Base-by-base conservation (phyloP, 768 basidiomycete genomes). In the Tylopilus vinaceipallidus region DNA sequence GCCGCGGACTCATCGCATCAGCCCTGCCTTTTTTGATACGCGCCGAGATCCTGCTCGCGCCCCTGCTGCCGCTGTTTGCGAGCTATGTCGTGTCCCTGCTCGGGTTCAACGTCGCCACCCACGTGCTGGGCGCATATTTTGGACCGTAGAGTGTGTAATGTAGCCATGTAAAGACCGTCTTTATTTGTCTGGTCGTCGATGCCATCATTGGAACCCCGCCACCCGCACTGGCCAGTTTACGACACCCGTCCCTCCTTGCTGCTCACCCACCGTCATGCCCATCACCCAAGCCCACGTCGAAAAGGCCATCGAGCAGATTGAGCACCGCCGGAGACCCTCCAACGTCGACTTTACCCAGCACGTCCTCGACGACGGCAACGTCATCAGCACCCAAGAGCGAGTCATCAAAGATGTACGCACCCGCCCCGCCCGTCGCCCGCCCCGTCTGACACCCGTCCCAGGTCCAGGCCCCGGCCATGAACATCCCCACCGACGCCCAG, bases 391-490 rank as follows among this genome's bases (percentile, higher is more conserved):
- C 11, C 91, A 92, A 62, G 95, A 98, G 70, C 82, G 95, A 58
- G 91, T 97, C 39, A 83, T 98, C 63, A 98, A 98, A 72, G 95
- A 98, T 74, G 94, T 95, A 58, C 58, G 84, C 20, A 27, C 32
- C 26, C 14, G 23, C 29, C 50, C 2, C 37, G 22, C 17, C 17
- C 12, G 4, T 12, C 26, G 30, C 10, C 20, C 24, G 40, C 43
- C 46, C 47, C 47, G 49, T 54, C 44, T 22, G 7, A 17, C 29
- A 10, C 30, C 26, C 22, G 17, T 30, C 4, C 10, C 64, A 97
- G 94, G 94, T 98, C 8, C 97, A 98, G 84, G 95, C 97, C 22
- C 95, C 97, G 22, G 95, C 97, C 42, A 95, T 95, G 85, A 76
- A 74, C 58, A 81, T 86, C 51, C 97, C 97, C 2, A 94, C 95